Evolutionary conservation across 495 filamentous ascomycete genomes (phyloP), one percentile per base, ranked within the genome.

Genomic region (Neurospora sp.): DNA sequence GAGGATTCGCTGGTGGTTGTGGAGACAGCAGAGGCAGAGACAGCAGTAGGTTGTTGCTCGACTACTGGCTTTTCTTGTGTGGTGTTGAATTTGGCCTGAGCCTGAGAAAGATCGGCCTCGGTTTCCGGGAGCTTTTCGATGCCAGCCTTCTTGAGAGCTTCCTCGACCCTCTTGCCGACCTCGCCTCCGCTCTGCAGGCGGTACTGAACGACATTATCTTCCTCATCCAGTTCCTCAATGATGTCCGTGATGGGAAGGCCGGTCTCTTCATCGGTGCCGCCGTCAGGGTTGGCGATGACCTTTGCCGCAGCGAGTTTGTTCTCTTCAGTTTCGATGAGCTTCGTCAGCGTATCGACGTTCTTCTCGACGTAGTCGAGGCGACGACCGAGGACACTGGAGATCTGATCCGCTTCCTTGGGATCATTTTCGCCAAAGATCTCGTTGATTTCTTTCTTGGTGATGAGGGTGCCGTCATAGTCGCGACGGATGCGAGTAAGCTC

Each of bases 191-290:
- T 87, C 13, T 89, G 88, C 9, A 89, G 83, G 37, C 84, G 85
- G 71, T 83, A 90, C 1, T 88, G 90, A 39, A 97, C 83, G 13
- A 98, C 86, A 77, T 97, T 95, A 21, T 89, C 96, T 21, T 97
- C 90, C 24, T 97, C 95, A 79, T 99, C 96, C 66, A 99, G 84
- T 82, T 97, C 91, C 81, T 99, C 95, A 54, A 90, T 82, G 73
- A 99, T 98, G 71, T 98, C 95, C 28, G 89, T 92, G 71, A 97
- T 86, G 4, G 93, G 91, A 66, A 94, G 70, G 79, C 73, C 90
- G 84, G 48, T 81, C 74, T 80, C 80, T 40, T 91, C 90, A 72
- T 92, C 91, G 43, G 87, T 87, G 28, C 81, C 85, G 5, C 82
- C 82, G 73, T 86, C 84, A 1, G 83, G 84, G 19, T 84, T 79